Evolutionary conservation across 345 rosid species (phyloP).

Genomic region (Syzygium aromaticum): DNA sequence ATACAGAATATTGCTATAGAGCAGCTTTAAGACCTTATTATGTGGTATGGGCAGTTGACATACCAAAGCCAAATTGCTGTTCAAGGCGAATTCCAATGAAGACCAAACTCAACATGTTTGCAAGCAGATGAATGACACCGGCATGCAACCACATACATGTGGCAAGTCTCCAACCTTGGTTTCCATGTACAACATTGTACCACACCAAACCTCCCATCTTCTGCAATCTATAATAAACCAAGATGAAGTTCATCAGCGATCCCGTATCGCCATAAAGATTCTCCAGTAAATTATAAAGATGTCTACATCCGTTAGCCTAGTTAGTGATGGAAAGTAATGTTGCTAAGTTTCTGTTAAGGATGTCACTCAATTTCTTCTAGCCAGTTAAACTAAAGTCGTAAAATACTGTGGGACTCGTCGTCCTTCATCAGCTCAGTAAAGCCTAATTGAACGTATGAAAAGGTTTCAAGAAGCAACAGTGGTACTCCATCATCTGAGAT

Average conservation of each 20-base stretch:
- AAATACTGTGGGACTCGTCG: neutral
- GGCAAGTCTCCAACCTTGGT: slow-evolving; percentile 88
- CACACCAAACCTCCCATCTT: slow-evolving; percentile 82
- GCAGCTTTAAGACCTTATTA: neutral
- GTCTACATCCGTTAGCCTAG: neutral
- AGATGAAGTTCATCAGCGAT: neutral
- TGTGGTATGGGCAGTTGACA: neutral
- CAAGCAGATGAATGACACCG: slow-evolving; percentile 83
- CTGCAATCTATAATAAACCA: slow-evolving; percentile 41
- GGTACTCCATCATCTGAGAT: neutral
- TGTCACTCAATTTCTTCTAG: neutral
- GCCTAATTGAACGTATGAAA: neutral
- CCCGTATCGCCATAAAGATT: neutral
- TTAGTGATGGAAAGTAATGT: neutral
- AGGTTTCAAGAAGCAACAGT: neutral
- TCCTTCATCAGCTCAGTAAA: neutral
- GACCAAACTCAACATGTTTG: slow-evolving; percentile 89
- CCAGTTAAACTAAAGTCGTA: neutral
- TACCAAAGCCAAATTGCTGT: slow-evolving; percentile 97
- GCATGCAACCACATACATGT: slow-evolving; percentile 95
- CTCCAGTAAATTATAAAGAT: neutral
- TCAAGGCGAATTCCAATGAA: slow-evolving; percentile 97
- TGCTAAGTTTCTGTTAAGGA: neutral
- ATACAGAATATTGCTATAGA: neutral
- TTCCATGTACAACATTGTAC: slow-evolving; percentile 56